Base-by-base conservation (phyloP, 139 green algal species). In the Closterium sp. region DNA sequence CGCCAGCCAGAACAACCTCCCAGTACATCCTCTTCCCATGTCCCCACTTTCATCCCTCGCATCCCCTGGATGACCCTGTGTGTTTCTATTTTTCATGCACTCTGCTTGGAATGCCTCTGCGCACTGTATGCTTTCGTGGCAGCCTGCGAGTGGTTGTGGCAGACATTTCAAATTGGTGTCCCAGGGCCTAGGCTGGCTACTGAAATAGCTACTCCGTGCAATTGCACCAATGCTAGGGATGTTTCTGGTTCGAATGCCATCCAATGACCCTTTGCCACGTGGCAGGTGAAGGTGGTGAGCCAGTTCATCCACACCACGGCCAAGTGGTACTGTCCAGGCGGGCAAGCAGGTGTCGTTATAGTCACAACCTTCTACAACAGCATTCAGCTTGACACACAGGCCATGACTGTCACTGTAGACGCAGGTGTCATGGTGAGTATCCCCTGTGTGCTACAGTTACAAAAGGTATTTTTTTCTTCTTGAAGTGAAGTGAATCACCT, bases 201-300 rank as follows among this genome's bases (percentile, higher is more conserved):
- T 38, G 32, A 38, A 70, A 9, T 50, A 50, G 0, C 13, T 50
- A 17, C 38, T 50, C 38, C 13, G 38, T 50, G 38, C 38, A 50
- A 9, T 50, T 9, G 13, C 38, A 50, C 7, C 38, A 50, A 50
- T 50, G 5, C 38, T 11, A 50, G 5, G 38, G 38, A 50, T 11
- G 5, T 11, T 17, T 50, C 11, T 50, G 38, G 38, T 13, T 79
- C 2, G 27, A 27, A 79, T 27, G 13, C 2, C 62, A 79, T 24
- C 62, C 62, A 79, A 27, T 79, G 62, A 27, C 62, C 62, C 17
- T 79, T 27, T 79, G 62, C 17, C 62, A 79, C 62, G 17, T 79
- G 62, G 85, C 85, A 87, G 85, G 28, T 87, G 85, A 87, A 87
- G 85, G 85, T 31, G 85, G 85, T 87, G 85, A 87, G 85, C 6